Base-by-base conservation (phyloP, 2,329 filamentous ascomycete species). In the Monilinia polystroma region DNA sequence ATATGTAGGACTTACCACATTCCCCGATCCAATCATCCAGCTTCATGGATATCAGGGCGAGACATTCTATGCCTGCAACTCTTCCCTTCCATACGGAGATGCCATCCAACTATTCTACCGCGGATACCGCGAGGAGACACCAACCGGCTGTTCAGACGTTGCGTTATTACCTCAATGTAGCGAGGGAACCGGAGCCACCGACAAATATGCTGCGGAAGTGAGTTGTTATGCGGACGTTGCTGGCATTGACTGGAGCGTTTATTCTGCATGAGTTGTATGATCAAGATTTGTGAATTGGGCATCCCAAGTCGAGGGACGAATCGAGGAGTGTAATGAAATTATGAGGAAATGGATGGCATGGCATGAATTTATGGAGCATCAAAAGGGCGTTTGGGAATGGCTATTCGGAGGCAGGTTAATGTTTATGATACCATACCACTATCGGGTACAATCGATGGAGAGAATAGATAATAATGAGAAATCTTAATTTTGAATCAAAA, bases 121-220 rank as follows among this genome's bases (percentile, higher is more conserved):
- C 65, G 78, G 79, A 69, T 79, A 79, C 54, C 74, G 51, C 41
- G 73, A 67, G 67, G 52, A 71, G 5, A 70, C 80, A 1, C 80
- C 80, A 2, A 72, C 76, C 53, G 77, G 74, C 3, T 85, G 83
- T 68, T 79, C 76, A 2, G 74, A 78, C 10, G 74, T 84, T 51
- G 75, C 72, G 11, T 72, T 84, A 58, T 69, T 83, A 20, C 79
- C 82, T 11, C 75, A 81, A 72, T 84, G 82, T 60, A 76, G 78
- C 0, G 72, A 73, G 51, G 78, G 76, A 1, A 77, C 77, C 18
- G 69, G 73, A 23, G 72, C 77, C 2, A 81, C 75, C 64, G 80
- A 84, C 69, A 72, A 80, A 38, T 79, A 77, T 70, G 79, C 77
- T 0, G 73, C 76, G 16, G 68, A 70, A 4, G 77, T 78, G 1